These are phyloP conservation scores for Ilyonectria robusta DNA, from an alignment of 2,329 filamentous ascomycete genomes.

Conservation along the genomic window DNA sequence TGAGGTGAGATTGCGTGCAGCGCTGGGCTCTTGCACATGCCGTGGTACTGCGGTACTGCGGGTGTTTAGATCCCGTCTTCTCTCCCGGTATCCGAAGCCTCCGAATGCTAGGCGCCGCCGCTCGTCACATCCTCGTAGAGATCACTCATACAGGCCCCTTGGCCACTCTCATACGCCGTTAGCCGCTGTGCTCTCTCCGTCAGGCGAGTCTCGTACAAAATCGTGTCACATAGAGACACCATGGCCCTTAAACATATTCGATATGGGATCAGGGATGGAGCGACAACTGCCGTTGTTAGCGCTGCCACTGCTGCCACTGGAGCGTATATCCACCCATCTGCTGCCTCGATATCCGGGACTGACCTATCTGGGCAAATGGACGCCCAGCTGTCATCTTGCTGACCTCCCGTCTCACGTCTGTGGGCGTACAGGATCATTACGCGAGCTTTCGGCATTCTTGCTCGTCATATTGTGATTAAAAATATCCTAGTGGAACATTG, in stretches of 20 bases:
- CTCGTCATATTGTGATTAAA: slow-evolving; percentile 11
- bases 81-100: slow-evolving; percentile 21
- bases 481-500: slow-evolving; percentile 9
- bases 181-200: slow-evolving; percentile 36
- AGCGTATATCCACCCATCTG: neutral
- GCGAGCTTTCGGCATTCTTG: neutral
- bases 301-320: neutral
- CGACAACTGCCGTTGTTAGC: slow-evolving; percentile 5
- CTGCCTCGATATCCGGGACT: neutral
- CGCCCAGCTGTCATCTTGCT: neutral
- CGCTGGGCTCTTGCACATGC: neutral
- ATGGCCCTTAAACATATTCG: slow-evolving; percentile 9
- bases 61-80: slow-evolving; percentile 11
- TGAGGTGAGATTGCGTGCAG: slow-evolving; percentile 27
- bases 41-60: slow-evolving; percentile 1
- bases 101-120: slow-evolving; percentile 15
- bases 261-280: slow-evolving; percentile 19
- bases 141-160: slow-evolving; percentile 8
- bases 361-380: neutral
- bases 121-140: slow-evolving; percentile 12
- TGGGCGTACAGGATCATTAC: slow-evolving; percentile 17
- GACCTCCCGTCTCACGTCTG: slow-evolving; percentile 14
- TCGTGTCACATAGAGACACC: slow-evolving; percentile 32
- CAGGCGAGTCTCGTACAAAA: slow-evolving; percentile 35
- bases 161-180: slow-evolving; percentile 33